Conservation (phyloP, 225 moss, liverwort and hornwort species). For the Pleurozium schreberi region DNA sequence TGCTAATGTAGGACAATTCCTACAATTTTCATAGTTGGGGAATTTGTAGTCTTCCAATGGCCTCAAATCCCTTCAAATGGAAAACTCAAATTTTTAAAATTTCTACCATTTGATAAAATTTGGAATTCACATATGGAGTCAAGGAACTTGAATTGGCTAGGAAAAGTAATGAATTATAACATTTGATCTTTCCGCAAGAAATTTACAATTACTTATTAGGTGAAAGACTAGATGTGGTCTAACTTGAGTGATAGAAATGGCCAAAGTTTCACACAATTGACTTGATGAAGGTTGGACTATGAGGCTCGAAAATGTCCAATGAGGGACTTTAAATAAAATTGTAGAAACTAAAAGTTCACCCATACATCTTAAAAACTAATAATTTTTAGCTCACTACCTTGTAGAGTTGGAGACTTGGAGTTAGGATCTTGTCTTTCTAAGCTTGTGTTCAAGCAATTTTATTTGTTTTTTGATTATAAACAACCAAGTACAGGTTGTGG, state of each 20-base stretch:
- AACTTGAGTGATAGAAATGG: no score
- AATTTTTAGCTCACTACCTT: background rate
- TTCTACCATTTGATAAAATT: background rate
- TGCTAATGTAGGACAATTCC: no score
- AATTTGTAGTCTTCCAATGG: no score
- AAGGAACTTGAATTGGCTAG: rapidly evolving
- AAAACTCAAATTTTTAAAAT: no score
- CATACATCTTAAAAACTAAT: background rate
- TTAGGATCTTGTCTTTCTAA: rapidly evolving
- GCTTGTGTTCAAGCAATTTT: background rate
- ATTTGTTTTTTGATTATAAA: background rate
- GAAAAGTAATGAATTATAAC: background rate
- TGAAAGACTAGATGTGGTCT: background rate
- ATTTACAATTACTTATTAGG: background rate
- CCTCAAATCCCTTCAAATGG: no score
- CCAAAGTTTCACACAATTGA: background rate
- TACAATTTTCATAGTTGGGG: no score
- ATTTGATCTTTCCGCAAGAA: background rate
- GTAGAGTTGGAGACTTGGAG: no score
- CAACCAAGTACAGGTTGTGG: background rate
- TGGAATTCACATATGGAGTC: background rate
- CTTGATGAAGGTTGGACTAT: background rate
- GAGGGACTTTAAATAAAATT: rapidly evolving
- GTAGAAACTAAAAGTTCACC: background rate
- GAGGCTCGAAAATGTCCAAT: background rate